Evolutionary conservation across 257 asterid species (phyloP), one percentile per base, ranked within the genome.

Genomic region (Fraxinus pennsylvanica): DNA sequence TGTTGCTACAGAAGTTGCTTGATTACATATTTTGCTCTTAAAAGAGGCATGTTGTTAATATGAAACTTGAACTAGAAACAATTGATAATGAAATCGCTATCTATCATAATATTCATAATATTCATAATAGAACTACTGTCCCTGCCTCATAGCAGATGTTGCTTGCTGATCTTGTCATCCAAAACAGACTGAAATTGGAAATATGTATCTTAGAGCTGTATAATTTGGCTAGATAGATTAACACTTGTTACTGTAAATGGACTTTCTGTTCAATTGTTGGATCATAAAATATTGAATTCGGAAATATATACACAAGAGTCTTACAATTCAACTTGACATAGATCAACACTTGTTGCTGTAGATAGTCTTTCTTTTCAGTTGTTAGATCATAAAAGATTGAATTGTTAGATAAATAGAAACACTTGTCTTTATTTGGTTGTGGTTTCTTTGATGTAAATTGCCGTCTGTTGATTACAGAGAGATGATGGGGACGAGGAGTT

Each of bases 401-500:
- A 61, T 22, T 21, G 68, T 22, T 32, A 45, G 69, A 50, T 72
- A 22, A 75, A 66, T 75, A 30, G 35, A 71, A 17, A 30, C 10
- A 35, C 39, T 74, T 43, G 61, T 80, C 68, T 67, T 29, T 50
- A 27, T 63, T 22, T 22, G 54, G 43, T 25, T 81, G 67, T 63
- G 67, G 29, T 81, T 39, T 50, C 27, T 71, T 77, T 74, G 41
- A 61, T 72, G 72, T 72, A 74, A 73, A 73, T 17, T 67, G 67
- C 80, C 61, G 41, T 80, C 78, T 74, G 52, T 79, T 78, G 54
- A 74, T 82, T 82, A 84, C 96, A 90, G 98, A 93, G 89, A 79
- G 93, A 91, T 32, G 63, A 78, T 2, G 96, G 93, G 69, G 98
- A 93, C 76, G 98, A 93, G 85, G 97, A 91, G 79, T 73, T 93